These are phyloP conservation scores for Spathaspora sp. DNA, from an alignment of 1,139 yeast species.

Conservation along the genomic window DNA sequence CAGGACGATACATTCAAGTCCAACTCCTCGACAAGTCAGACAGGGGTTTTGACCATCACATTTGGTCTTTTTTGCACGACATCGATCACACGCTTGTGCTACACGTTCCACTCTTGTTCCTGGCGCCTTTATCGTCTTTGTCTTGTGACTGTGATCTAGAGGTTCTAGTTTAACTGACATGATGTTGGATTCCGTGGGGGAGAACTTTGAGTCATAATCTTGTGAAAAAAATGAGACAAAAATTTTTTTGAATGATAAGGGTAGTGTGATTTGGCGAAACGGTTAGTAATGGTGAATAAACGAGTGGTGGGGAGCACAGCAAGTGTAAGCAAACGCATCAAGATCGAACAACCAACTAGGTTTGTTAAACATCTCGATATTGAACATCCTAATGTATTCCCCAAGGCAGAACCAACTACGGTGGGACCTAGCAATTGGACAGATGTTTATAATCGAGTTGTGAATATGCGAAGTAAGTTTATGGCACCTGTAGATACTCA, in stretches of 20 bases:
- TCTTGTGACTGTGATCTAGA: conserved; percentile 18
- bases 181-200: background rate
- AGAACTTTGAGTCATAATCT: conserved; percentile 1
- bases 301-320: background rate
- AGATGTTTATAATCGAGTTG: conserved; percentile 60
- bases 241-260: background rate
- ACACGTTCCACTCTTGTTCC: conserved; percentile 58
- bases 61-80: conserved; percentile 75
- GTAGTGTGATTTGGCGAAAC: background rate
- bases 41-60: conserved; percentile 69
- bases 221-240: background rate
- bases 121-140: conserved; percentile 61
- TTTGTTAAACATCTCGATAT: background rate
- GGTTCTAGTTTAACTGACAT: conserved; percentile 10
- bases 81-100: conserved; percentile 87
- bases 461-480: conserved; percentile 61
- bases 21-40: conserved; percentile 42
- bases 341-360: conserved; percentile 1
- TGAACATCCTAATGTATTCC: conserved; percentile 14
- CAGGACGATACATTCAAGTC: conserved; percentile 45
- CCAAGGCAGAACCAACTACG: conserved; percentile 14
- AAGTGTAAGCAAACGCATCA: background rate
- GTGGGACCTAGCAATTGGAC: conserved; percentile 48
- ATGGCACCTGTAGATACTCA: conserved; percentile 83
- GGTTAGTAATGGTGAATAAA: background rate